phyloP scores from a whole-genome alignment of 805 yeast genomes.

The Saccharomyces jurei region DNA sequence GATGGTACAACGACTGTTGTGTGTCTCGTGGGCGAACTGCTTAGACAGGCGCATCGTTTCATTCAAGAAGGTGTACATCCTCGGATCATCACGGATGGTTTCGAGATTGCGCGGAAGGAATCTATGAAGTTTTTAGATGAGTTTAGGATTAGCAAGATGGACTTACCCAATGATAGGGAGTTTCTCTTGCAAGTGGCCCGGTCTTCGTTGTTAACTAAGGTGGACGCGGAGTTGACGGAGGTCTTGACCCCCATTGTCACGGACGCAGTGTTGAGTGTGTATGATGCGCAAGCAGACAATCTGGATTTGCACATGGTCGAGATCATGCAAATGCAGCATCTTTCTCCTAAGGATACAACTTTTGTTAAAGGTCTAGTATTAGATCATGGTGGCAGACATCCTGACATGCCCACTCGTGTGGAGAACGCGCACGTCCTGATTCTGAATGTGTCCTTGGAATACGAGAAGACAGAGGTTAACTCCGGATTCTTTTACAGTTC shows the following conservation, averaged over 20 bases:
- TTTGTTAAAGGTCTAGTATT: conserved; percentile 83
- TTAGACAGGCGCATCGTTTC: conserved; percentile 90
- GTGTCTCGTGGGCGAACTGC: conserved; percentile 84
- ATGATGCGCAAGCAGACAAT: conserved; percentile 37
- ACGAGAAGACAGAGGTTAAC: conserved; percentile 96
- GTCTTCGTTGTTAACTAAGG: conserved; percentile 82
- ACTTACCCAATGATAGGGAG: conserved; percentile 57
- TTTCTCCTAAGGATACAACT: conserved; percentile 72
- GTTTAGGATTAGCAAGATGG: conserved; percentile 44
- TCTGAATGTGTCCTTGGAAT: conserved; percentile 88
- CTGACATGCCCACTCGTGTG: conserved; percentile 92
- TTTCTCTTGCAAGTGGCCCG: conserved; percentile 85
- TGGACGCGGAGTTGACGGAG: conserved; percentile 65
- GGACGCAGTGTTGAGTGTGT: conserved; percentile 84
- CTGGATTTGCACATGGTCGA: conserved; percentile 95
- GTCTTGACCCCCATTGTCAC: conserved; percentile 89
- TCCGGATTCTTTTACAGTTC: conserved; percentile 89
- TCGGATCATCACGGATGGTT: conserved; percentile 87
- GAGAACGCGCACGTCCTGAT: conserved; percentile 79
- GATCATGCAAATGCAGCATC: conserved; percentile 96
- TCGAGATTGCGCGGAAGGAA: conserved; percentile 78
- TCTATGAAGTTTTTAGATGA: conserved; percentile 60
- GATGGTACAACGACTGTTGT: conserved; percentile 98
- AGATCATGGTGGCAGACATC: conserved; percentile 98
- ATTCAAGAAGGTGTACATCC: conserved; percentile 95